Base-by-base conservation (phyloP, 352 stramenopile species). In the Elongisporangium anandrum region DNA sequence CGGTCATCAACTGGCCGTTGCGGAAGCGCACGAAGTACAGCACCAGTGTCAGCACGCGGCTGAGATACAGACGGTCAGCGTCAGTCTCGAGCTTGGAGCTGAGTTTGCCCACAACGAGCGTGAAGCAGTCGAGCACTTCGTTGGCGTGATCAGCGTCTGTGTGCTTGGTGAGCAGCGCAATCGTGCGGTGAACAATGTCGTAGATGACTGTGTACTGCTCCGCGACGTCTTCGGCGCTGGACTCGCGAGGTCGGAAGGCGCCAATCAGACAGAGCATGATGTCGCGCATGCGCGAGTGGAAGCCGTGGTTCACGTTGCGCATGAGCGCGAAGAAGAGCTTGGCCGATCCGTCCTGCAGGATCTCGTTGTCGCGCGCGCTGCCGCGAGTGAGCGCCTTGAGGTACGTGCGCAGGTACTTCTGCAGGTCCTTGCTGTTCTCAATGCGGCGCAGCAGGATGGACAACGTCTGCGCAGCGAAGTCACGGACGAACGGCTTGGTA, bases 401-500 rank as follows among this genome's bases (percentile, higher is more conserved):
- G 47, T 93, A 96, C 1, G 70, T 73, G 10, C 73, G 66, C 39
- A 96, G 54, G 68, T 96, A 96, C 66, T 90, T 92, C 24, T 73
- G 69, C 60, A 96, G 71, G 17, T 88, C 78, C 54, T 95, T 94
- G 9, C 65, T 61, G 7, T 73, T 75, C 51, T 95, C 84, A 41
- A 97, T 75, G 24, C 87, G 79, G 23, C 89, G 76, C 55, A 96
- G 65, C 26, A 97, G 66, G 47, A 94, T 79, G 6, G 87, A 88
- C 19, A 96, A 73, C 24, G 87, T 95, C 68, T 96, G 85, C 1
- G 88, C 87, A 0, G 88, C 88, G 61, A 97, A 97, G 1, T 92
- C 79, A n/a, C 90, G 86, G 48, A 97, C 84, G 39, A 96, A 97
- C 21, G 85, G 78, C 45, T 87, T 79, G 0, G 80, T 66, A 62